A percentile compares a stretch with the other conserved stretches of the same genome.
phyloP scores from a whole-genome alignment of 441 rosid genomes.

The Gossypium davidsonii region DNA sequence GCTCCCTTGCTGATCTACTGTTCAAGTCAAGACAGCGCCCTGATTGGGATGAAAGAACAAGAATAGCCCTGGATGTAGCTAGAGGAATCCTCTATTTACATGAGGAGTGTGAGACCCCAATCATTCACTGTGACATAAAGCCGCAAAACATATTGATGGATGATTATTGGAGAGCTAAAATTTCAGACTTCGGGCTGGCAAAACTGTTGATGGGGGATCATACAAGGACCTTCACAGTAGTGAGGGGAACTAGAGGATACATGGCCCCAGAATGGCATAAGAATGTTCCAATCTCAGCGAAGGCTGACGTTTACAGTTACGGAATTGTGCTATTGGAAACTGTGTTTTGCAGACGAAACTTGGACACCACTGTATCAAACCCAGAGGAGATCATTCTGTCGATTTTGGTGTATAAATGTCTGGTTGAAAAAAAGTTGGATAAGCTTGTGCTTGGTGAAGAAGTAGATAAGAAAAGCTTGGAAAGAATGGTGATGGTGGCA shows the following conservation, averaged over 20 bases:
- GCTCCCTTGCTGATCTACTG: slow-evolving; percentile 22
- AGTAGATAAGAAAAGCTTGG: slow-evolving; percentile 8
- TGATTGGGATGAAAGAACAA: slow-evolving; percentile 17
- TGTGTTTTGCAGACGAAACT: slow-evolving; percentile 25
- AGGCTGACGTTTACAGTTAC: slow-evolving; percentile 30
- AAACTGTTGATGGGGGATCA: slow-evolving; percentile 26
- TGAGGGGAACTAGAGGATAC: slow-evolving; percentile 28
- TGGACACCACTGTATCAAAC: not conserved
- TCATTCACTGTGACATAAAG: slow-evolving; percentile 32
- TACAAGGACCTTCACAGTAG: slow-evolving; percentile 21
- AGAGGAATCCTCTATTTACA: slow-evolving; percentile 28
- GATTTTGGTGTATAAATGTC: slow-evolving; percentile 17
- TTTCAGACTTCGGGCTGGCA: slow-evolving; percentile 28
- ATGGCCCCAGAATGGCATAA: slow-evolving; percentile 36
- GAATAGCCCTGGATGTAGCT: slow-evolving; percentile 20
- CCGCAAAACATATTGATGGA: slow-evolving; percentile 30
- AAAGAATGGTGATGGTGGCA: slow-evolving; percentile 20
- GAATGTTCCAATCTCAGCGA: slow-evolving; percentile 16
- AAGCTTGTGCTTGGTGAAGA: slow-evolving; percentile 16
- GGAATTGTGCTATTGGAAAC: slow-evolving; percentile 30
- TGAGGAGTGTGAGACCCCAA: slow-evolving; percentile 26
- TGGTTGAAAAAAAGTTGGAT: slow-evolving; percentile 11
- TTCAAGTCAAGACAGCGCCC: slow-evolving; percentile 14
- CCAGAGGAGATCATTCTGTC: slow-evolving; percentile 17
- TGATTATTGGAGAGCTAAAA: slow-evolving; percentile 14